Base-by-base conservation (phyloP, 805 yeast genomes). In the Wickerhamia fluorescens region DNA sequence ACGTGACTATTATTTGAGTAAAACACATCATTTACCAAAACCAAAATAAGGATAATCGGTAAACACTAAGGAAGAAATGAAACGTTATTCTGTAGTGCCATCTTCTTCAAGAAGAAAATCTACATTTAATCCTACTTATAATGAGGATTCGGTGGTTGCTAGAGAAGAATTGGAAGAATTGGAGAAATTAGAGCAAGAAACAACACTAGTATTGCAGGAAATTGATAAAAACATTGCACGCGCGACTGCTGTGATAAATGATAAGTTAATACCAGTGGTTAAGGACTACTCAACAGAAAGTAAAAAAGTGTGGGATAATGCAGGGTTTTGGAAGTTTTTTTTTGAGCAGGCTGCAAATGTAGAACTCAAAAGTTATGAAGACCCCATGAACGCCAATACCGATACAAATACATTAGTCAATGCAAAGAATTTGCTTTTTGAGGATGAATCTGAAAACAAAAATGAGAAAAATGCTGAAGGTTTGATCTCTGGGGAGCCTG, bases 171-270 rank as follows among this genome's bases (percentile, higher is more conserved):
- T 63, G 20, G 94, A 85, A 44, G 66, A 60, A 36, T 42, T 63
- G 21, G 94, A 85, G 44, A 64, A 73, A 42, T 51, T 84, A 24
- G 94, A 86, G 44, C 94, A 82, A 49, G 81, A 78, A 45, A 81
- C 84, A 23, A 84, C 94, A 0, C 51, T 80, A 30, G 73, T 77
- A 5, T 56, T 87, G 27, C 95, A 85, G 51, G 78, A 77, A 27
- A 82, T 87, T 14, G 95, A 86, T 55, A 68, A 75, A 27, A 79
- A 84, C 45, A 65, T 86, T 28, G 70, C 80, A 8, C 62, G 68
- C 24, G 74, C 88, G 13, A 84, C 81, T 48, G 67, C 75, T 25
- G 68, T 78, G 19, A 73, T 87, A 15, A 75, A 75, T 27, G 80
- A 79, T 36, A 67, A 68, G 23, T 66, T 86, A 17, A 62, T 83